These are phyloP conservation scores for Penicillium thymicola DNA, from an alignment of 2,329 filamentous ascomycete genomes.

Conservation along the genomic window DNA sequence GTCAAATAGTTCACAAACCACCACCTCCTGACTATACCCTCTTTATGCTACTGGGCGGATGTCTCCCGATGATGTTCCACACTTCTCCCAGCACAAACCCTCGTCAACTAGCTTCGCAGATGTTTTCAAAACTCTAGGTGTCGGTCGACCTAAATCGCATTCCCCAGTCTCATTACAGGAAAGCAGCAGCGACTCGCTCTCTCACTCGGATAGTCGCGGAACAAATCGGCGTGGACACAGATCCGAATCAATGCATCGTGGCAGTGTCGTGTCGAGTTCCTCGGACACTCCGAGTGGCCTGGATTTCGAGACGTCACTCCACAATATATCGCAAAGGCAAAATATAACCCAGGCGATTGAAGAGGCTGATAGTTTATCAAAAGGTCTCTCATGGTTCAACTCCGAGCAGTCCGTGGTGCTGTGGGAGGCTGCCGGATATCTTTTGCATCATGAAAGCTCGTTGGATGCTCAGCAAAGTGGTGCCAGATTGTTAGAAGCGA, in stretches of 20 bases:
- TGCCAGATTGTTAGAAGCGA: constrained; percentile 35
- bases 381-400: constrained; percentile 34
- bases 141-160: constrained; percentile 38
- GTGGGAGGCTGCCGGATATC: constrained; percentile 40
- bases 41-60: constrained; percentile 30
- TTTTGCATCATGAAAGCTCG: constrained; percentile 36
- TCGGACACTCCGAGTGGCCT: constrained; percentile 38
- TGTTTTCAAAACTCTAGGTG: constrained; percentile 44
- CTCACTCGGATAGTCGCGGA: constrained; percentile 34
- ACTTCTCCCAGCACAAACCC: constrained; percentile 33
- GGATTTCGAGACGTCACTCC: constrained; percentile 39
- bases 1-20: background rate
- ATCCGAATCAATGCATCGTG: constrained; percentile 43
- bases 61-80: constrained; percentile 44
- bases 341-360: constrained; percentile 37
- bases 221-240: constrained; percentile 33
- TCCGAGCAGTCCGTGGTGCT: constrained; percentile 40
- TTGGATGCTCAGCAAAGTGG: constrained; percentile 37
- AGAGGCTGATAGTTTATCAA: constrained; percentile 37
- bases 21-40: background rate
- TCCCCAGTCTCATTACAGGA: constrained; percentile 35
- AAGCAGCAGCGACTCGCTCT: constrained; percentile 30
- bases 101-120: constrained; percentile 41
- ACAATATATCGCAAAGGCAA: constrained; percentile 34
- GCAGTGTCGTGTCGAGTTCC: constrained; percentile 38